Base-by-base conservation (phyloP, 768 basidiomycete genomes). In the Hericium rajendrae region DNA sequence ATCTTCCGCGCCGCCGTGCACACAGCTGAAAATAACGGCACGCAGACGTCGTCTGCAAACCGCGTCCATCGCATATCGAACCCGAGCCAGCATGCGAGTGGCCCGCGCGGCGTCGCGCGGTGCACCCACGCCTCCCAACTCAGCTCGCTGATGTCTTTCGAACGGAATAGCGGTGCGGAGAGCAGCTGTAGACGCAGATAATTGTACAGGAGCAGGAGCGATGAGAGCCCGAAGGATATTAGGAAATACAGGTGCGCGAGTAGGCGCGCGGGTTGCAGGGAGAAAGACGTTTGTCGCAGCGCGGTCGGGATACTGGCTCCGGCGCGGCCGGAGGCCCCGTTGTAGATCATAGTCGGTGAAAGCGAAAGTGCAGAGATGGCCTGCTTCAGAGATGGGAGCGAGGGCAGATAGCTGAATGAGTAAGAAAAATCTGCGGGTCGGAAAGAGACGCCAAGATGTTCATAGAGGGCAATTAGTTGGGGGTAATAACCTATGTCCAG, bases 1-100 rank as follows among this genome's bases (percentile, higher is more conserved):
- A 57, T 80, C 80, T 10, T 76, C 72, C 74, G 74, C 0, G 82
- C 75, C 3, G 85, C 80, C 0, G 88, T 88, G 57, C 85, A 86
- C 3, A 90, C 81, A 0, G 84, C 86, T 20, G 86, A 86, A 65
- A 88, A 86, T 39, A 90, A 65, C 0, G 86, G 85, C 0, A 83
- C 63, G 48, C 90, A 66, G 0, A 88, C 72, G 20, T 73, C 73
- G 4, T 74, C 67, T 12, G 79, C 72, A 66, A 88, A 88, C 11
- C 70, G 68, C 13, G 60, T 61, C 82, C 84, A 86, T 0, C 72
- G 65, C 11, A 61, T 53, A 59, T 87, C 84, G 54, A 82, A 64
- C 5, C 79, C 78, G 3, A 73, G 63, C 61, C 68, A 71, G 55
- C 70, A 71, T 5, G 76, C 73, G 0, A 84, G 12, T 11, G 67